Conservation (phyloP, 2,329 filamentous ascomycete species). For the Botryotinia convoluta region DNA sequence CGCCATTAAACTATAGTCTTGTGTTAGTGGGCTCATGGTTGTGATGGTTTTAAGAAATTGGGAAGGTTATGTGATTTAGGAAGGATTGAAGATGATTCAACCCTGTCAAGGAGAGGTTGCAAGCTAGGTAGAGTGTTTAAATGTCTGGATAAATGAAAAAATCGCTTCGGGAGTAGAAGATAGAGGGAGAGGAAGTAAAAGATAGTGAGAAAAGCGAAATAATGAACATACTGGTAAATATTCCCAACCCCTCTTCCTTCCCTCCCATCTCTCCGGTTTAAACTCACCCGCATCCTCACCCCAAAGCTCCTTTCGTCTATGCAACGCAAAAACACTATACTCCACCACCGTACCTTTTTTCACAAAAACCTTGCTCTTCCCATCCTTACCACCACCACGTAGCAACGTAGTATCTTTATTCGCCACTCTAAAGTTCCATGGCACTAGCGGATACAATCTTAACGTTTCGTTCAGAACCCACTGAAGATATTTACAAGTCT, state of each 20-base stretch:
- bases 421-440: constrained; percentile 49
- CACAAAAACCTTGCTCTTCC: constrained; percentile 38
- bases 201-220: background rate
- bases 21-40: background rate
- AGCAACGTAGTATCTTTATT: constrained; percentile 37
- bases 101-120: background rate
- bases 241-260: constrained; percentile 46
- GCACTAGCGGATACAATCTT: constrained; percentile 53
- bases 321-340: constrained; percentile 39
- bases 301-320: constrained; percentile 41
- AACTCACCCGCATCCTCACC: constrained; percentile 41
- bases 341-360: constrained; percentile 33
- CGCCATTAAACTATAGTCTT: constrained; percentile 38
- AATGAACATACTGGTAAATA: constrained; percentile 38
- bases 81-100: background rate
- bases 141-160: background rate
- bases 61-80: background rate
- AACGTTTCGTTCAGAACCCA: constrained; percentile 43
- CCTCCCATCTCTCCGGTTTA: constrained; percentile 41
- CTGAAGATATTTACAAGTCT: constrained; percentile 35
- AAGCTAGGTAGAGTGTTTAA: background rate
- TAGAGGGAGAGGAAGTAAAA: background rate
- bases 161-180: background rate
- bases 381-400: constrained; percentile 40
- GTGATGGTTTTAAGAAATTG: background rate